Percentiles rank a stretch among this genome's conserved stretches.
These are phyloP conservation scores for Populus hybrid DNA, from an alignment of 441 rosid genomes.

Conservation along the genomic window DNA sequence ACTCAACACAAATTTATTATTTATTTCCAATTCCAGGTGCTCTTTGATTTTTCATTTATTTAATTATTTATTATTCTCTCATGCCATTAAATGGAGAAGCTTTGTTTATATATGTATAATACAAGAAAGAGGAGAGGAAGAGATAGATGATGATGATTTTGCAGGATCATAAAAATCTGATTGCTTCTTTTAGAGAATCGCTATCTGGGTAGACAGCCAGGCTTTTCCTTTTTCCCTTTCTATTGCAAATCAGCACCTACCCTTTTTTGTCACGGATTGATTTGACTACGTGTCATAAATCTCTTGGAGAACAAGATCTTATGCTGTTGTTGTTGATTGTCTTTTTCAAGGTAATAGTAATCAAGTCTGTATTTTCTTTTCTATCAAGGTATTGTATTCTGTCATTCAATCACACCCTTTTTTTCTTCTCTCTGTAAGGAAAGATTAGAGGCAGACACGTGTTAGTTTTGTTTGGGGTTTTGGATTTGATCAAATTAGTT, in stretches of 20 bases:
- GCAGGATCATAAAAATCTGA: neutral
- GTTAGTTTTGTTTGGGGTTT: neutral
- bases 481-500: conserved; percentile 16
- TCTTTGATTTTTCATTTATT: neutral
- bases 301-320: conserved; percentile 23
- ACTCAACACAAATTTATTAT: neutral
- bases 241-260: conserved; percentile 16
- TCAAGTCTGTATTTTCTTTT: conserved; percentile 14
- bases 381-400: neutral
- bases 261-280: conserved; percentile 30
- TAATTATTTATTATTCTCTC: neutral
- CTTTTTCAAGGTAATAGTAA: conserved; percentile 14
- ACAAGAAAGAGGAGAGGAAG: neutral
- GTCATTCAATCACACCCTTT: neutral
- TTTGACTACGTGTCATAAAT: conserved; percentile 31
- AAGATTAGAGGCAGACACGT: neutral
- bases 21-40: neutral
- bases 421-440: neutral
- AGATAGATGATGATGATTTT: conserved; percentile 17
- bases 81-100: neutral
- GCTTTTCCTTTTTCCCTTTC: neutral
- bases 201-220: conserved; percentile 28
- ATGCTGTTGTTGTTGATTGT: conserved; percentile 23
- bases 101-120: neutral
- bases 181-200: conserved; percentile 21